Evolutionary conservation across 352 stramenopile genomes (phyloP), one percentile per base, ranked within the genome.

Genomic region (Halophytophthora batemanensis): DNA sequence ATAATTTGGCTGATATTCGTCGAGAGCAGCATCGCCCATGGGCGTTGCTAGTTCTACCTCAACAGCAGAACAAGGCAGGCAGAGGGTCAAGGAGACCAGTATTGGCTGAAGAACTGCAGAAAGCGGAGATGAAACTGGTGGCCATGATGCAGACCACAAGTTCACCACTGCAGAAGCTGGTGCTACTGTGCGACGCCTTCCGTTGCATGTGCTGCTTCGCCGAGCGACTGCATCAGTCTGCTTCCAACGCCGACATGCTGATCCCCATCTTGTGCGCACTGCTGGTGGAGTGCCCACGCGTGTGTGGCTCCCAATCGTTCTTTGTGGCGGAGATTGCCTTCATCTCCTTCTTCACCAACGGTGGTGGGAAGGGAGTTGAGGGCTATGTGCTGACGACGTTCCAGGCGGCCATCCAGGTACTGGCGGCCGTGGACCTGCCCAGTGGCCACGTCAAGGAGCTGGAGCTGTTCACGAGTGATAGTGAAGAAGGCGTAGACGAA

Each of bases 281-380:
- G 54, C 52, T 87, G 29, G 70, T 88, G 15, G 65, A 69, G 23
- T 81, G 61, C 45, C 54, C 61, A 13, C 59, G 55, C 3, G 33
- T 68, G 3, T 71, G 60, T 53, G 23, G 58, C 10, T 18, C 41
- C 17, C 45, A 41, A 3, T 58, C 48, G n/a, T 53, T 72, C 19
- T 88, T 89, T n/a, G 77, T 87, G 22, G 75, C 77, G 1, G 69
- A 89, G 42, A 75, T 89, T 34, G 80, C 76, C n/a, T 87, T 82
- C 45, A 80, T 86, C 49, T 82, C 77, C 14, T 89, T 84, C 38
- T 85, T 91, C 45, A 91, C 78, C 22, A 74, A 85, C 28, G 80
- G 77, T 25, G 80, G 80, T 21, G 80, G 80, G 22, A 82, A 87
- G 57, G 80, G 80, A 25, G 78, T 87, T 18, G 80, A 91, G 61